A percentile compares a stretch with the other conserved stretches of the same genome.
These are phyloP conservation scores for Penicillium ochrochloron DNA, from an alignment of 495 filamentous ascomycete species.

Conservation along the genomic window DNA sequence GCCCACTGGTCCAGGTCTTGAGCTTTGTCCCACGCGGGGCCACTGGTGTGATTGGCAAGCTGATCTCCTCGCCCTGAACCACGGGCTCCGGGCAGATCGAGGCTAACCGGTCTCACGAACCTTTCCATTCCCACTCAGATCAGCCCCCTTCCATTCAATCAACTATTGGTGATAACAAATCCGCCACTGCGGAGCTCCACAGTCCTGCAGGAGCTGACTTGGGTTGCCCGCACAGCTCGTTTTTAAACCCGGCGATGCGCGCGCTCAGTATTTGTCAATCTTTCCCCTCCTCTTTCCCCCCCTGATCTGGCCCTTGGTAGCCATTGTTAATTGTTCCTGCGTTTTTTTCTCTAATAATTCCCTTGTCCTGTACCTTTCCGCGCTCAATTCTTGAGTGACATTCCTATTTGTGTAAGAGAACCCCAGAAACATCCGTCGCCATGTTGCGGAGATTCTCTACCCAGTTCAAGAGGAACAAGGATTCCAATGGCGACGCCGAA, in stretches of 20 bases:
- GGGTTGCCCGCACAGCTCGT: slow-evolving; percentile 31
- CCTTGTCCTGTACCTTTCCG: slow-evolving; percentile 16
- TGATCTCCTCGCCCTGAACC: slow-evolving; percentile 3
- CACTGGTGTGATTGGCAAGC: slow-evolving; percentile 21
- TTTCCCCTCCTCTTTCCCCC: slow-evolving; percentile 16
- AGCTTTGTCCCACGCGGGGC: slow-evolving; percentile 37
- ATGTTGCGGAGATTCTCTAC: slow-evolving; percentile 58
- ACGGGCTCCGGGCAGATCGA: slow-evolving; percentile 26
- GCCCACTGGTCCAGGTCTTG: slow-evolving; percentile 11
- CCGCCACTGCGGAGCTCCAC: slow-evolving; percentile 36
- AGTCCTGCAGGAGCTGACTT: slow-evolving; percentile 35
- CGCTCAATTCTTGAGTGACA: slow-evolving; percentile 15
- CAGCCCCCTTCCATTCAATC: slow-evolving; percentile 28
- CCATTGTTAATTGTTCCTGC: slow-evolving; percentile 18
- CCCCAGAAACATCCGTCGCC: slow-evolving; percentile 30
- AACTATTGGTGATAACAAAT: slow-evolving; percentile 42
- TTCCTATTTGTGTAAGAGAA: slow-evolving; percentile 14
- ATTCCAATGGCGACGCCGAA: slow-evolving; percentile 47
- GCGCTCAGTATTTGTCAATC: neutral
- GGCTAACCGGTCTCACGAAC: slow-evolving; percentile 23
- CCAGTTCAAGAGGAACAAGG: slow-evolving; percentile 56
- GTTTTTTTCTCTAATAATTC: slow-evolving; percentile 15
- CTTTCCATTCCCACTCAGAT: slow-evolving; percentile 24
- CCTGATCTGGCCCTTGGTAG: slow-evolving; percentile 23
- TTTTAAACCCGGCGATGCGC: slow-evolving; percentile 31